Conservation (phyloP, 2,329 filamentous ascomycete species). For the Sporothrix pseudoabietina region DNA sequence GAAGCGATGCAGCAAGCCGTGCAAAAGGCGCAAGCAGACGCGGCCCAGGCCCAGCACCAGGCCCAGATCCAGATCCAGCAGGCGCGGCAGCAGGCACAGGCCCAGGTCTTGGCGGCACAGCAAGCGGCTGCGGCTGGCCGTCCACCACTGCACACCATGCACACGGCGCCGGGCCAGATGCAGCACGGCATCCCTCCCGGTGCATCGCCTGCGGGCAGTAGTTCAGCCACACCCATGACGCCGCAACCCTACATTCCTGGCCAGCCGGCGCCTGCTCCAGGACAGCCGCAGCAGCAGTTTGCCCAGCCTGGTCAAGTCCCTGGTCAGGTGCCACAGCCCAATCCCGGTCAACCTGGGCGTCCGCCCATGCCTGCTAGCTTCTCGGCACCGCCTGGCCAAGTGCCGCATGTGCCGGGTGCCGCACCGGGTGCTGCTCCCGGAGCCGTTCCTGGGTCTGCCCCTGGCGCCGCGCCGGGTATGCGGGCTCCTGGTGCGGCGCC, state of each 20-base stretch:
- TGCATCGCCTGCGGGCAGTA: neutral
- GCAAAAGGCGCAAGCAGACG: conserved; percentile 18
- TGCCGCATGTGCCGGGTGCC: neutral
- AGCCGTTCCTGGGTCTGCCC: neutral
- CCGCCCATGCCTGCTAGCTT: conserved; percentile 3
- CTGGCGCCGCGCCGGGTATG: neutral
- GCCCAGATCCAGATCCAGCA: conserved; percentile 21
- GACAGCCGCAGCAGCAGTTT: neutral
- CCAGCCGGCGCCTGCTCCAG: neutral
- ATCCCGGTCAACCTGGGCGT: neutral
- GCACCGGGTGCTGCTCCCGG: neutral
- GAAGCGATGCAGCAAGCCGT: conserved; percentile 8
- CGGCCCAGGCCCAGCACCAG: conserved; percentile 15
- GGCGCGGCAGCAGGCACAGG: conserved; percentile 8
- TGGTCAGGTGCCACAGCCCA: neutral
- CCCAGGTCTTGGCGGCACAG: neutral
- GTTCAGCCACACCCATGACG: neutral
- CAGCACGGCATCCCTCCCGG: conserved; percentile 19
- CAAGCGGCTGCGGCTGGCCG: neutral
- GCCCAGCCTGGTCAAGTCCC: neutral
- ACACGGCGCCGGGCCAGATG: conserved; percentile 25
- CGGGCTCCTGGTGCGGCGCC: neutral
- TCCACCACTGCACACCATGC: conserved; percentile 17
- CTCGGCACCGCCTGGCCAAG: conserved; percentile 1
- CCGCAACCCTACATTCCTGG: conserved; percentile 17